phyloP scores from a whole-genome alignment of 1,284 basidiomycete species.

The Vanrija sp. region DNA sequence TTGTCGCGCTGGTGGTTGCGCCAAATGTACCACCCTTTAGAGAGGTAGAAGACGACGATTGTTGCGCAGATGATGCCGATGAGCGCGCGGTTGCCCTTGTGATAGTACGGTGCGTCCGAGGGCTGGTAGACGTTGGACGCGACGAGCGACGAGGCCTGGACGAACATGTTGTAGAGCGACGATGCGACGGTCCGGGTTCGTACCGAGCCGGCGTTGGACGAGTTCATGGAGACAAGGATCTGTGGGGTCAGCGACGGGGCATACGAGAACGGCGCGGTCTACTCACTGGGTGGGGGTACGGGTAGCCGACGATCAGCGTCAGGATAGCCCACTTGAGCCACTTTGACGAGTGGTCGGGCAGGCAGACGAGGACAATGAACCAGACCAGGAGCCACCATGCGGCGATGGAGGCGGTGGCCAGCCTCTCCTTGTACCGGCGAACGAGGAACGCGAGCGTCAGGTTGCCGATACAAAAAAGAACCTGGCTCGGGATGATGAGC shows the following conservation, averaged over 20 bases:
- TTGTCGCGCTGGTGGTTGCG: conserved; percentile 26
- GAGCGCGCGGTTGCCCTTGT: conserved; percentile 33
- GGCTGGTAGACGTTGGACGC: conserved; percentile 37
- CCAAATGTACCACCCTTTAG: conserved; percentile 25
- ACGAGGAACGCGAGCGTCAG: conserved; percentile 27
- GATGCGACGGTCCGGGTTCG: conserved; percentile 32
- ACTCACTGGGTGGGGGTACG: conserved; percentile 23
- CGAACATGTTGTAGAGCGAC: conserved; percentile 39
- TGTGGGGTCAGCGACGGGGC: too few relatives aligned
- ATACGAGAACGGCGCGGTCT: too few relatives aligned
- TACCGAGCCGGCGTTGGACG: conserved; percentile 29
- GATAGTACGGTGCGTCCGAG: conserved; percentile 28
- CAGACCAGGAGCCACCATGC: conserved; percentile 32
- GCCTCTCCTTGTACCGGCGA: conserved; percentile 28
- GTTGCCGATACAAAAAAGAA: conserved; percentile 38
- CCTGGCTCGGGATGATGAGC: conserved; percentile 33
- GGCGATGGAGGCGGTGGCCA: conserved; percentile 14
- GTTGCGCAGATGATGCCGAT: conserved; percentile 25
- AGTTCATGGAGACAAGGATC: conserved; percentile 28
- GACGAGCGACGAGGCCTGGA: conserved; percentile 33
- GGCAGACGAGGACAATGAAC: conserved; percentile 21
- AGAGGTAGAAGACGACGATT: conserved; percentile 18
- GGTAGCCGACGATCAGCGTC: conserved; percentile 16
- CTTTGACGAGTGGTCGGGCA: conserved; percentile 13
- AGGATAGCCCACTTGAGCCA: conserved; percentile 18